phyloP scores from a whole-genome alignment of 768 basidiomycete species.

The Amanita rimosa region DNA sequence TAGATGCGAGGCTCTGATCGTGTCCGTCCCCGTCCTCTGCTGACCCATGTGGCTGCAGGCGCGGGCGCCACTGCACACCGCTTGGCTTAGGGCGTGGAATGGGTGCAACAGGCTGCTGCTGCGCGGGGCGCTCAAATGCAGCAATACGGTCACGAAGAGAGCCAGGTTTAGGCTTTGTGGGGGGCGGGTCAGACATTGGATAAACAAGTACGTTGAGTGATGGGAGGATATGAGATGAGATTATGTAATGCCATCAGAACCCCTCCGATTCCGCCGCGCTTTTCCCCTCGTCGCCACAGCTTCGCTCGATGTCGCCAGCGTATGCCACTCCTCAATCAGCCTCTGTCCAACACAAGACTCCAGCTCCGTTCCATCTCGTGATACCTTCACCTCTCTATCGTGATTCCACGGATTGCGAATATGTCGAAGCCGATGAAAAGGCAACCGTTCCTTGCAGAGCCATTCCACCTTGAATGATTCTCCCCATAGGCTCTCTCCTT shows the following conservation, averaged over 20 bases:
- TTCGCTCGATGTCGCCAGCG: neutral
- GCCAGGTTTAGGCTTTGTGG: conserved; percentile 56
- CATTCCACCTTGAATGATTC: conserved; percentile 77
- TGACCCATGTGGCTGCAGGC: conserved; percentile 37
- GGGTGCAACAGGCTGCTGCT: conserved; percentile 29
- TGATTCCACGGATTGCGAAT: conserved; percentile 92
- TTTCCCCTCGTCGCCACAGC: neutral
- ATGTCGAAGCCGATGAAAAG: conserved; percentile 69
- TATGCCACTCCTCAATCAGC: conserved; percentile 62
- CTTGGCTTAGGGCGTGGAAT: conserved; percentile 57
- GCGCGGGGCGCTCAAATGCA: conserved; percentile 65
- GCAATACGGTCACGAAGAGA: conserved; percentile 85
- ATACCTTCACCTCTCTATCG: conserved; percentile 70
- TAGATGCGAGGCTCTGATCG: neutral
- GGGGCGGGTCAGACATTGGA: conserved; percentile 45
- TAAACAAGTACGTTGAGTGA: neutral
- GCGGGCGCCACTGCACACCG: conserved; percentile 64
- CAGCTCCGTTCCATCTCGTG: conserved; percentile 85
- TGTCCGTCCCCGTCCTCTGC: conserved; percentile 12
- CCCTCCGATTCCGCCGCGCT: neutral
- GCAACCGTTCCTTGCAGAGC: conserved; percentile 58
- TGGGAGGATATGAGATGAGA: neutral
- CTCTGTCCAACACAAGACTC: conserved; percentile 66
- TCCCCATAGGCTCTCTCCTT: conserved; percentile 45
- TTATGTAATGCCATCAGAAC: neutral